Base-by-base conservation (phyloP, 202 grass and related monocot genomes). In the Zizania palustris region DNA sequence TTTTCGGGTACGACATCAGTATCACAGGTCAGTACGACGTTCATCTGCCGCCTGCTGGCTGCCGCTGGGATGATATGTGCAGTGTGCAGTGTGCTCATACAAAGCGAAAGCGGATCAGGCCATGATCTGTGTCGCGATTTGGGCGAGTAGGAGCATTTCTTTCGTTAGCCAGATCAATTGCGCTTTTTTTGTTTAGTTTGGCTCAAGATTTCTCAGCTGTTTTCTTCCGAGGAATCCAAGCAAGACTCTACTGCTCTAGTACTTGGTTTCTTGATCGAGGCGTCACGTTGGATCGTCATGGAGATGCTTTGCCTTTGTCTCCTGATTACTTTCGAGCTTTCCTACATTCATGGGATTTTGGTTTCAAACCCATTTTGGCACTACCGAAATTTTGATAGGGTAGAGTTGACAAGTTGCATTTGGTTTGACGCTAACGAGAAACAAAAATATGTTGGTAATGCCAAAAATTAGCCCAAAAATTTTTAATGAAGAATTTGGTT, bases 1-100 rank as follows among this genome's bases (percentile, higher is more conserved):
- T 96, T 62, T 92, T 96, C 65, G 92, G 92, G 6, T 96, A 96
- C 65, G 92, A 96, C 60, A 92, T 96, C 66, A 90, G 92, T 7
- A 83, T 96, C 58, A 92, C 92, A 83, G 92, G 92, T 92, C 45
- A 75, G 81, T 34, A 28, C 28, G 28, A 1, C n/a, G n/a, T n/a
- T n/a, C n/a, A n/a, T 2, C 1, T 45, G 1, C 7, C 6, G 10
- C 10, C 5, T n/a, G 9, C 14, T 2, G 0, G 28, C 28, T 28
- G 28, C 28, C 2, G 28, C 28, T 28, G 28, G 28, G 28, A 28
- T 28, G 28, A 2, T 28, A 28, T 28, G 28, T 28, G 28, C 28
- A 28, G 28, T 28, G 28, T 28, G 28, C 28, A 28, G 28, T 28
- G 28, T 16, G 11, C 6, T 7, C 6, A 3, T 1, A 8, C 6